Evolutionary conservation across 2,329 filamentous ascomycete species (phyloP).

Genomic region (Keithomyces neogunnii): DNA sequence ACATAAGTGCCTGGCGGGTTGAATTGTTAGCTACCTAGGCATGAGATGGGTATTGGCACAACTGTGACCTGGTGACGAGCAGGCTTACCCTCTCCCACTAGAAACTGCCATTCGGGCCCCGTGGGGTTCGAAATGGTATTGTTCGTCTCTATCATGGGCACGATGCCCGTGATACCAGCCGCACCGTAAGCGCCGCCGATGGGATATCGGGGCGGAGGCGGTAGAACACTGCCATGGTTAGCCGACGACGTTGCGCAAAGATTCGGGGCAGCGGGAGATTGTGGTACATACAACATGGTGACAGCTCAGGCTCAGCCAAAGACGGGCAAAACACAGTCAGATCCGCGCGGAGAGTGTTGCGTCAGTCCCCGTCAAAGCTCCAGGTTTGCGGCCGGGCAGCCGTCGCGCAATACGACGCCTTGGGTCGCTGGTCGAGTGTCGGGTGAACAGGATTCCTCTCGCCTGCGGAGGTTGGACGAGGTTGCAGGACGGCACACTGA

Average conservation of each 20-base stretch:
- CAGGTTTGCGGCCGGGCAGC: too few species aligned
- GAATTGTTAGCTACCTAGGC: constrained; percentile 4
- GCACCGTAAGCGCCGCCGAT: constrained; percentile 63
- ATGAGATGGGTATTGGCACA: too few species aligned
- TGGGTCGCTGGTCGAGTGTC: too few species aligned
- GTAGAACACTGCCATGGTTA: constrained; percentile 56
- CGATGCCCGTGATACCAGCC: constrained; percentile 56
- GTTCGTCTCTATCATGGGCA: constrained; percentile 85
- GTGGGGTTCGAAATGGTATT: constrained; percentile 76
- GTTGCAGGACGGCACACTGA: too few species aligned
- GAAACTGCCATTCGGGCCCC: constrained; percentile 78
- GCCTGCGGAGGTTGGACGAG: too few species aligned
- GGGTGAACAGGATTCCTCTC: too few species aligned
- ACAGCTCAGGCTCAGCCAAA: background rate
- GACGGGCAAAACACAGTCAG: too few species aligned
- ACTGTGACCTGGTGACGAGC: background rate
- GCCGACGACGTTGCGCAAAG: background rate
- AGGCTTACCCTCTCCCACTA: constrained; percentile 76
- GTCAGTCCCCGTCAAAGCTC: too few species aligned
- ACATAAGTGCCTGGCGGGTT: constrained; percentile 68
- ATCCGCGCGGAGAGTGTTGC: too few species aligned
- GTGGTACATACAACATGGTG: constrained; percentile 18
- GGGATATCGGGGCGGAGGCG: constrained; percentile 79
- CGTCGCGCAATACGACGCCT: too few species aligned
- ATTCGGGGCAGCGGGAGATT: background rate